Conservation (phyloP, 352 stramenopile genomes). For the Sclerospora graminicola region DNA sequence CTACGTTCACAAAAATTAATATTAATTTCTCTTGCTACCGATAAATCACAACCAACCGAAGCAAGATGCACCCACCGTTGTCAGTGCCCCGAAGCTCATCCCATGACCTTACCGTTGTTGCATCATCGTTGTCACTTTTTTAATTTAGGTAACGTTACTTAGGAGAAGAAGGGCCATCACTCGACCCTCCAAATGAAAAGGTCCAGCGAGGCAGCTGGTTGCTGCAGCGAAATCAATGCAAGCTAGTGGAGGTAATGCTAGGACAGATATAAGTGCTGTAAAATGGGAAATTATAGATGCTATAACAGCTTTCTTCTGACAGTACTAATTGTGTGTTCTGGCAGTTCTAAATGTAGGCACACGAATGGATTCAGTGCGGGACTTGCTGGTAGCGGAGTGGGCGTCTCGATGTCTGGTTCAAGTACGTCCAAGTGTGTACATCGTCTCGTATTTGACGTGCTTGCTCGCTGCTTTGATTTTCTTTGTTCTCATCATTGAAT, state of each 20-base stretch:
- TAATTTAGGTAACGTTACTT: too few relatives aligned
- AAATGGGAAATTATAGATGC: conserved; percentile 28
- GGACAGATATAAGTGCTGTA: conserved; percentile 27
- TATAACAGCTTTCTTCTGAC: conserved; percentile 61
- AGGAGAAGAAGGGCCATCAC: background rate
- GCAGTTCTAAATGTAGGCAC: conserved; percentile 41
- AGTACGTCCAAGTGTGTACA: conserved; percentile 61
- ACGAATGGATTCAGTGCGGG: conserved; percentile 16
- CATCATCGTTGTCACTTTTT: too few relatives aligned
- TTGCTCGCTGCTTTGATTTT: conserved; percentile 68
- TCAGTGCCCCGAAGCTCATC: conserved; percentile 60
- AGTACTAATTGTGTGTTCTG: too few relatives aligned
- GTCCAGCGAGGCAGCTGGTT: conserved; percentile 29
- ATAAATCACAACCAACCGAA: background rate
- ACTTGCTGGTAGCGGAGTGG: conserved; percentile 15
- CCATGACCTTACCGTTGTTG: conserved; percentile 54
- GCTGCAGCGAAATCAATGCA: conserved; percentile 40
- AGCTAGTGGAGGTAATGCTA: conserved; percentile 11
- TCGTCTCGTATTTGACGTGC: conserved; percentile 54
- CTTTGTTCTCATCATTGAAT: conserved; percentile 39
- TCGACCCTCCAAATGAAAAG: conserved; percentile 21
- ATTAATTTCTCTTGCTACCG: background rate
- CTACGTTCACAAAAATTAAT: conserved; percentile 13
- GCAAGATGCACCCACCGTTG: conserved; percentile 23
- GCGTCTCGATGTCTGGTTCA: conserved; percentile 42